Conservation (phyloP, 257 asterid genomes). For the Nicotiana paniculata region DNA sequence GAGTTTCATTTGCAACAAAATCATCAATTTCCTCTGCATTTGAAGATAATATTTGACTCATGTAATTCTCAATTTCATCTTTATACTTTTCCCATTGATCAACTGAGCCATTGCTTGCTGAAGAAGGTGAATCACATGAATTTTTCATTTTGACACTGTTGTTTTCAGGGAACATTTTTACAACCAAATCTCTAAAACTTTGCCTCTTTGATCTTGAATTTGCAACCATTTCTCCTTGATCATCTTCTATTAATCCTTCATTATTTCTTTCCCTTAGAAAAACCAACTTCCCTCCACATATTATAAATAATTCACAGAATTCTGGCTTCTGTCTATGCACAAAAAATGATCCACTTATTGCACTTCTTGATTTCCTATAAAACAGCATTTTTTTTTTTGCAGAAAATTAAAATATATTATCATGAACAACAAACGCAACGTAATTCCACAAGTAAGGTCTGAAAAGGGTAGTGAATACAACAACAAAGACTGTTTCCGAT, state of each 20-base stretch:
- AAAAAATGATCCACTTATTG: conserved; percentile 41
- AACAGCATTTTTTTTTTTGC: neutral
- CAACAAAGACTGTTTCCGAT: too few relatives aligned
- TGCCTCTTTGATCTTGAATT: conserved; percentile 34
- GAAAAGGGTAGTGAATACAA: too few relatives aligned
- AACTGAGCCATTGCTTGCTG: conserved; percentile 18
- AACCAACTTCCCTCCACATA: conserved; percentile 45
- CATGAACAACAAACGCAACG: neutral
- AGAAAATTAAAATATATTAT: too few relatives aligned
- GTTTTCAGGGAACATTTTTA: conserved; percentile 34
- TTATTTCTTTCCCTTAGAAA: conserved; percentile 39
- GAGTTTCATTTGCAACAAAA: conserved; percentile 14
- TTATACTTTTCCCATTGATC: conserved; percentile 38
- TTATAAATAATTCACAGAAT: conserved; percentile 45
- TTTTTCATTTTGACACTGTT: conserved; percentile 11
- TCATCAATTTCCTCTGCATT: conserved; percentile 23
- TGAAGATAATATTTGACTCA: conserved; percentile 29
- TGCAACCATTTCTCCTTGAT: conserved; percentile 32
- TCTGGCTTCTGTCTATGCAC: conserved; percentile 50
- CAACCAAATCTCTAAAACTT: conserved; percentile 47
- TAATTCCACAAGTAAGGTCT: too few relatives aligned
- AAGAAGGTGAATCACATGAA: conserved; percentile 21
- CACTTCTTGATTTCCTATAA: conserved; percentile 55
- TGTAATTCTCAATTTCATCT: conserved; percentile 38
- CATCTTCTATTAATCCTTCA: conserved; percentile 44